Evolutionary conservation across 352 stramenopile genomes (phyloP).

Genomic region (Phytophthora uliginosa): DNA sequence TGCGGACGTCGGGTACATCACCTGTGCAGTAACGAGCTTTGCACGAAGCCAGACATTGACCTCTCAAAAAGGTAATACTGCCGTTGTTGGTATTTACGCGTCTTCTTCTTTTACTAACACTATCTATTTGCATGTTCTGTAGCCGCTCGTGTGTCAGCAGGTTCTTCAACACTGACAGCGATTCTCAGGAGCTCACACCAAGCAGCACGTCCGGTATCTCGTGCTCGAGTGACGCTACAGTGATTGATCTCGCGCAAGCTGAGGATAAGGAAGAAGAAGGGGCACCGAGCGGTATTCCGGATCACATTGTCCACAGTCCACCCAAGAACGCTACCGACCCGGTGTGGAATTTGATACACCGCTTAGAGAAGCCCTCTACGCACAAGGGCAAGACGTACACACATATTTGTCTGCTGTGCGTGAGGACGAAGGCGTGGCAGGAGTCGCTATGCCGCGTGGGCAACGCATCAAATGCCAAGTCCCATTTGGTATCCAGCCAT

Average conservation of each 20-base stretch:
- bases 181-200: not conserved
- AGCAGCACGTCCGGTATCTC: conserved; percentile 7
- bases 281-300: not conserved
- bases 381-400: conserved; percentile 3
- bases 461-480: conserved; percentile 6
- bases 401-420: conserved; percentile 4
- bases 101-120: not conserved
- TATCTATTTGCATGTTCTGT: not conserved
- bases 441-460: not conserved
- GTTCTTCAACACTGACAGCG: conserved; percentile 1
- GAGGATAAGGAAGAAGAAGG: not conserved
- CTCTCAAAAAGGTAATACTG: not conserved
- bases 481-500: not conserved
- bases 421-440: conserved; percentile 2
- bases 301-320: not conserved
- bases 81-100: not conserved
- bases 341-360: conserved; percentile 1
- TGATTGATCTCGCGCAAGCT: not conserved
- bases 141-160: conserved; percentile 1
- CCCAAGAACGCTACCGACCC: not conserved
- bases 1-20: conserved; percentile 1
- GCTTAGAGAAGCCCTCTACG: not conserved
- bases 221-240: not conserved
- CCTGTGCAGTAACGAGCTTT: conserved; percentile 12
- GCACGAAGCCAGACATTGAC: not conserved